Conservation (phyloP, 345 rosid genomes). For the Melaleuca alternifolia region DNA sequence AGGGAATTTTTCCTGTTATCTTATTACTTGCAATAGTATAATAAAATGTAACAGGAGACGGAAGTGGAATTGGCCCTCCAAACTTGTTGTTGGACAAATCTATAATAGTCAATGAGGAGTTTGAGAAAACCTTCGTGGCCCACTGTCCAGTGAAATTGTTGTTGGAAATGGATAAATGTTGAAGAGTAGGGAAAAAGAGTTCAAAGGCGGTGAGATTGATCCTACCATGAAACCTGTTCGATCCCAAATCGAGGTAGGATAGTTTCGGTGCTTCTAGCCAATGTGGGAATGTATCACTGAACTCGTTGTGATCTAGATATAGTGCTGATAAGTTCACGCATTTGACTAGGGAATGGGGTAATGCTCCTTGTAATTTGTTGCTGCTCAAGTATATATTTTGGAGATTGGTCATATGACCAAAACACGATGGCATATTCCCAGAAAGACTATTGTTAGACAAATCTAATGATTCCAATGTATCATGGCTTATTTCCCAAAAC, state of each 20-base stretch:
- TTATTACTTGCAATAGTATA: background rate
- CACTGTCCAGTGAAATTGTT: background rate
- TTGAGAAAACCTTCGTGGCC: background rate
- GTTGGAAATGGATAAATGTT: background rate
- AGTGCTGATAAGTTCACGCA: background rate
- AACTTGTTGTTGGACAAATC: constrained; percentile 2
- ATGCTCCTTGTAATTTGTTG: background rate
- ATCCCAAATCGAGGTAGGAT: fast-evolving
- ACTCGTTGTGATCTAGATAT: background rate
- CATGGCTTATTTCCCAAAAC: background rate
- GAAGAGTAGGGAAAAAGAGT: background rate
- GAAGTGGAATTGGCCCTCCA: background rate
- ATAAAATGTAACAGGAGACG: background rate
- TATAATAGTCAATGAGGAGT: background rate
- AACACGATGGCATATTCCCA: background rate
- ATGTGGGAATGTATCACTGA: background rate
- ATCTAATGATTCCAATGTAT: fast-evolving
- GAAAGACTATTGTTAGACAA: background rate
- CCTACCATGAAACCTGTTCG: background rate
- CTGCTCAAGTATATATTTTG: background rate
- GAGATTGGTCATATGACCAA: background rate
- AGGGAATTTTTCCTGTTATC: background rate
- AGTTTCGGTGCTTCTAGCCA: background rate
- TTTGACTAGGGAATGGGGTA: background rate
- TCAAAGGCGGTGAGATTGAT: background rate